phyloP scores from a whole-genome alignment of 2,329 filamentous ascomycete species.

The Aureobasidium sp. region DNA sequence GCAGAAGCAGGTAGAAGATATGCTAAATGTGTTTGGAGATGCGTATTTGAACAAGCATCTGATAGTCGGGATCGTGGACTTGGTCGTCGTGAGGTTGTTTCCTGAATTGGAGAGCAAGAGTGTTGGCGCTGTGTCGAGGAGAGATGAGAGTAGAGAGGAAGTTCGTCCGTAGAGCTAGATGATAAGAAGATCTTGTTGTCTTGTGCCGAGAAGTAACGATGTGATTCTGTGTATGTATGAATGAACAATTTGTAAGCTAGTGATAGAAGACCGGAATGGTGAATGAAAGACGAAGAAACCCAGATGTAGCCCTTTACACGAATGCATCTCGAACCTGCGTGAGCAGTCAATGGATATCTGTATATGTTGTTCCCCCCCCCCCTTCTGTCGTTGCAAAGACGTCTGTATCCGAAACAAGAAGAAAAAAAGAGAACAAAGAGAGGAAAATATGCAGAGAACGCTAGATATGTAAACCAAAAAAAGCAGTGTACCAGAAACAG shows the following conservation, averaged over 20 bases:
- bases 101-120: conserved; percentile 58
- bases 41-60: conserved; percentile 89
- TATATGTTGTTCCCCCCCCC: too few species aligned
- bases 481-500: neutral
- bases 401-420: neutral
- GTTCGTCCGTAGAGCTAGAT: neutral
- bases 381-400: neutral
- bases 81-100: conserved; percentile 70
- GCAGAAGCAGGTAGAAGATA: conserved; percentile 40
- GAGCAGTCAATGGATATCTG: neutral
- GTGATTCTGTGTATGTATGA: neutral
- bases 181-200: neutral
- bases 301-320: neutral
- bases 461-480: neutral
- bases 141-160: neutral
- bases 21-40: conserved; percentile 70
- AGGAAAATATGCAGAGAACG: neutral
- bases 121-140: neutral
- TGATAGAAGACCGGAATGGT: too few species aligned
- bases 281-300: neutral
- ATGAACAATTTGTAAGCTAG: neutral
- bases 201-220: neutral
- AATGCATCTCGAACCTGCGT: neutral
- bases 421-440: neutral
- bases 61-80: conserved; percentile 72